Conservation (phyloP, 495 filamentous ascomycete genomes). For the Xylaria sp. region DNA sequence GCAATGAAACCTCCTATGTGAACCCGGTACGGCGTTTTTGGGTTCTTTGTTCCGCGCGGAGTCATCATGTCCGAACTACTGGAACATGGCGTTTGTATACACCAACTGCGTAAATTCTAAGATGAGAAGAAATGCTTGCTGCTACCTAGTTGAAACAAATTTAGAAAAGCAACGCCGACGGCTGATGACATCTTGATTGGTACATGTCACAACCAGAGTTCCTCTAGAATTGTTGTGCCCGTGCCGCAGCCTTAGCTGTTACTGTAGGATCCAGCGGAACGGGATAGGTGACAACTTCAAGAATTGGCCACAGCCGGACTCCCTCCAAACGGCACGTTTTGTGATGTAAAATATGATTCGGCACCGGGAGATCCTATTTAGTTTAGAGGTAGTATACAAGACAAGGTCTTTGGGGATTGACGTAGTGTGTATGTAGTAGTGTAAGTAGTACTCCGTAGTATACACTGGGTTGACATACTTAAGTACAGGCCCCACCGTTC, state of each 20-base stretch:
- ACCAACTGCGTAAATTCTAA: no score
- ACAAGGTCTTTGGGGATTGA: not conserved
- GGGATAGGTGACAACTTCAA: not conserved
- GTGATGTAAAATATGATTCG: constrained; percentile 8
- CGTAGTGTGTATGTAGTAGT: no score
- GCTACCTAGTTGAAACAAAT: constrained; percentile 1
- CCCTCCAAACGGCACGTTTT: not conserved
- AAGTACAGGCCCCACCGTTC: constrained; percentile 9
- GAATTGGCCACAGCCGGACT: not conserved
- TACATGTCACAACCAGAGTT: not conserved
- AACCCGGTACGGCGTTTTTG: no score
- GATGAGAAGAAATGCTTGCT: not conserved
- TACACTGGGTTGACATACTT: no score
- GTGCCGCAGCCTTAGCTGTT: not conserved
- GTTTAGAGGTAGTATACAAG: no score
- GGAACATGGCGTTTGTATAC: no score
- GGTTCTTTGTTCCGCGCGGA: not conserved
- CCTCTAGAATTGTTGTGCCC: not conserved
- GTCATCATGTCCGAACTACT: not conserved
- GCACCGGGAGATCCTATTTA: constrained; percentile 6
- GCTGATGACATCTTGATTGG: not conserved
- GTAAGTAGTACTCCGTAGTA: no score
- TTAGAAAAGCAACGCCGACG: constrained; percentile 4
- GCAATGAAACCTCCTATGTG: no score
- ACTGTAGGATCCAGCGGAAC: constrained; percentile 11